A percentile compares a stretch with the other conserved stretches of the same genome.
Conservation (phyloP, 1,284 basidiomycete genomes). For the Hymenochaete sp. region DNA sequence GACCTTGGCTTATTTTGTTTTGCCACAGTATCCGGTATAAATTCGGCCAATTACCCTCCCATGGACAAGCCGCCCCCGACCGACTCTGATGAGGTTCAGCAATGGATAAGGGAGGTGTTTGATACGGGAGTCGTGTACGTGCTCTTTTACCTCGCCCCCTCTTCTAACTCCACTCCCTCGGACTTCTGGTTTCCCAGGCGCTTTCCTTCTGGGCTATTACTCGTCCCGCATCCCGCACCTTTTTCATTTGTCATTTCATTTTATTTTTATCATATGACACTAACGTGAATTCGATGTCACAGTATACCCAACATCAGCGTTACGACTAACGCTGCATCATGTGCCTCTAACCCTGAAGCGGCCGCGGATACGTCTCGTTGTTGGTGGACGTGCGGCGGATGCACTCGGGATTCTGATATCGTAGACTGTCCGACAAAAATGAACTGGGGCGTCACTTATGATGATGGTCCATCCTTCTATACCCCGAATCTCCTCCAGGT, state of each 20-base stretch:
- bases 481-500: constrained; percentile 60
- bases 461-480: constrained; percentile 75
- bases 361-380: constrained; percentile 48
- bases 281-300: too few species aligned
- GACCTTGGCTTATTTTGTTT: constrained; percentile 20
- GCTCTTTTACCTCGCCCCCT: background rate
- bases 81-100: constrained; percentile 59
- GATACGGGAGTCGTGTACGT: constrained; percentile 36
- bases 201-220: too few species aligned
- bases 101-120: constrained; percentile 60
- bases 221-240: too few species aligned
- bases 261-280: too few species aligned
- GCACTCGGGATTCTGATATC: constrained; percentile 61
- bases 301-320: constrained; percentile 43
- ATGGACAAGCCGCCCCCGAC: constrained; percentile 61
- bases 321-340: constrained; percentile 47
- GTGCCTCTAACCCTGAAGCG: constrained; percentile 51
- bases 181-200: too few species aligned
- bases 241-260: too few species aligned
- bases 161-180: background rate
- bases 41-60: constrained; percentile 54
- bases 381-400: constrained; percentile 87
- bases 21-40: constrained; percentile 10
- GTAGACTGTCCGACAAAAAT: constrained; percentile 62
- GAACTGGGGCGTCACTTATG: constrained; percentile 67